Evolutionary conservation across 495 filamentous ascomycete genomes (phyloP).

Genomic region (Penicillium simplicissimum): DNA sequence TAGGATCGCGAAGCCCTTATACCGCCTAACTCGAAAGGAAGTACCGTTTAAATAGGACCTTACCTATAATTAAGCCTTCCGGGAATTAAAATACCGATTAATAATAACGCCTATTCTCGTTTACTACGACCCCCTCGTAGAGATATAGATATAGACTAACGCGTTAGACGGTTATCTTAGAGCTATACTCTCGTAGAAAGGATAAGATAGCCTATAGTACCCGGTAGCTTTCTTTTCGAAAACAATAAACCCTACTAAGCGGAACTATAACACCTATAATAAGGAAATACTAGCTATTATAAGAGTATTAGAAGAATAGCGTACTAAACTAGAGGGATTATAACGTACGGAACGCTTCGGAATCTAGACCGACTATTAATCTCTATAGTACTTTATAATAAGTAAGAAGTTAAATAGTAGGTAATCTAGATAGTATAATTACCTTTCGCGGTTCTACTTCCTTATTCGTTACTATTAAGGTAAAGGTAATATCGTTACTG

Average conservation of each 20-base stretch:
- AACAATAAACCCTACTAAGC: not conserved
- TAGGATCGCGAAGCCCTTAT: conserved; percentile 14
- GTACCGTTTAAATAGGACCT: not conserved
- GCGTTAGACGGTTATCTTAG: conserved; percentile 14
- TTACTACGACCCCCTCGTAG: conserved; percentile 13
- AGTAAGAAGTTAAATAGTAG: not conserved
- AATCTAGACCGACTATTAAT: conserved; percentile 16
- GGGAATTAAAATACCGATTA: conserved; percentile 15
- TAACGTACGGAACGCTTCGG: conserved; percentile 3
- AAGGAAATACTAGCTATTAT: not conserved
- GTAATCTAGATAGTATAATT: conserved; percentile 23
- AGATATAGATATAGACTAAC: conserved; percentile 22
- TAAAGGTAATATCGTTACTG: conserved; percentile 4
- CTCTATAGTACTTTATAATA: not conserved
- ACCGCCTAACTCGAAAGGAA: not conserved
- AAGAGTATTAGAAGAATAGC: not conserved
- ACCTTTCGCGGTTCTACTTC: conserved; percentile 28
- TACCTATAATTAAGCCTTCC: not conserved
- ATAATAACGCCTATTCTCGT: conserved; percentile 11
- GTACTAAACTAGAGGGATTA: not conserved
- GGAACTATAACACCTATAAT: not conserved
- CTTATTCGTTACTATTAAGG: conserved; percentile 27
- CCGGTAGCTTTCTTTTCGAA: conserved; percentile 20
- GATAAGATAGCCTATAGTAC: conserved; percentile 9
- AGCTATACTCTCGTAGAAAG: conserved; percentile 17